Conservation (phyloP, 192 early-diverging fungal genomes). For the Chytriomyces confervae region DNA sequence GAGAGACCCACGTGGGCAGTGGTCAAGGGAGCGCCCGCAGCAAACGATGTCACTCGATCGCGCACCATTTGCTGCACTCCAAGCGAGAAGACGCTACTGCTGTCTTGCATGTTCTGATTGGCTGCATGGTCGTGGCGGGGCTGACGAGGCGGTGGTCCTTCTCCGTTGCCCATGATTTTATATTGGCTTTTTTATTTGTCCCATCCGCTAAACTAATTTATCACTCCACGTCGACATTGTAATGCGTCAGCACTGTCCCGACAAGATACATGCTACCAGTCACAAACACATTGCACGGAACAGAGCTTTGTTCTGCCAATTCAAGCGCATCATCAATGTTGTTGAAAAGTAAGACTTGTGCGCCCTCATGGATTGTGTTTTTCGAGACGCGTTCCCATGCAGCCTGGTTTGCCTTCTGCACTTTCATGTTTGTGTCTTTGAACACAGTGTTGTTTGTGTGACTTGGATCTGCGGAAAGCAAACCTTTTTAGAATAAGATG, state of each 20-base stretch:
- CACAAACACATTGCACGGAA: constrained; percentile 69
- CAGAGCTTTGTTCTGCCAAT: constrained; percentile 28
- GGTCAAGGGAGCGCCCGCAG: constrained; percentile 4
- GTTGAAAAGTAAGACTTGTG: constrained; percentile 35
- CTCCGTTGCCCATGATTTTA: neutral
- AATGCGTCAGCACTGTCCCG: constrained; percentile 80
- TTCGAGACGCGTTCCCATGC: constrained; percentile 54
- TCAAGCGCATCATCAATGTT: constrained; percentile 8
- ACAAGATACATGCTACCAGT: constrained; percentile 94
- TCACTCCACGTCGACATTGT: constrained; percentile 61
- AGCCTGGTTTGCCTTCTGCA: constrained; percentile 66
- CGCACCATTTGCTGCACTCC: constrained; percentile 17
- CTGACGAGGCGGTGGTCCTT: neutral
- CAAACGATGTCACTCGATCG: constrained; percentile 20
- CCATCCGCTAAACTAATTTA: neutral
- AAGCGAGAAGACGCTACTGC: neutral
- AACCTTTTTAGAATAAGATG: neutral
- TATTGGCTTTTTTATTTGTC: too few relatives aligned
- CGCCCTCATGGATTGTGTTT: constrained; percentile 6
- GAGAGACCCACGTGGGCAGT: neutral
- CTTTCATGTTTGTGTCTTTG: constrained; percentile 60
- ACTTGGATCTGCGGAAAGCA: constrained; percentile 38
- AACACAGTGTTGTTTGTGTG: constrained; percentile 73
- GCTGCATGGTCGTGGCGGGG: neutral
- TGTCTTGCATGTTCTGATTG: neutral